Conservation (phyloP, 805 yeast species). For the Grigorovia humatica region DNA sequence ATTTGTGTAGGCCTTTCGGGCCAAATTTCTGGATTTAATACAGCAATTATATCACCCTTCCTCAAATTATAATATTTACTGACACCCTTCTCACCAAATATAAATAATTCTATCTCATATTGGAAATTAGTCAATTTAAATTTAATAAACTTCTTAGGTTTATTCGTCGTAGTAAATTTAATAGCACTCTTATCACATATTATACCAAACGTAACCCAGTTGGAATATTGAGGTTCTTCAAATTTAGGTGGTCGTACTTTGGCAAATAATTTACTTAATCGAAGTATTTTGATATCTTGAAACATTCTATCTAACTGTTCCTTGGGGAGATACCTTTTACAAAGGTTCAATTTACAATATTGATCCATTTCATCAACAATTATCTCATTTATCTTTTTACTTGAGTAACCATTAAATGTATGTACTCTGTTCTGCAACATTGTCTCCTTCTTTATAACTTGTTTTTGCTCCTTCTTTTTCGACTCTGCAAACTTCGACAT, state of each 20-base stretch:
- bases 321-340: constrained; percentile 37
- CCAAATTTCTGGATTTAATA: constrained; percentile 64
- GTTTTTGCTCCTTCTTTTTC: constrained; percentile 17
- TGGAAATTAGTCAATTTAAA: constrained; percentile 60
- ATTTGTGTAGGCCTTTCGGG: constrained; percentile 23
- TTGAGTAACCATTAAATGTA: constrained; percentile 22
- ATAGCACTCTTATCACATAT: constrained; percentile 48
- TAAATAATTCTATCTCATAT: constrained; percentile 45
- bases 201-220: constrained; percentile 75
- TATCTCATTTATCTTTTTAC: constrained; percentile 21
- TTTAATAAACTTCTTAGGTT: constrained; percentile 46
- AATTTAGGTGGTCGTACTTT: constrained; percentile 61
- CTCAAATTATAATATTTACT: constrained; percentile 62
- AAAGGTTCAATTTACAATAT: constrained; percentile 35
- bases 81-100: constrained; percentile 55
- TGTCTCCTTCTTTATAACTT: constrained; percentile 15
- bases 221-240: constrained; percentile 56
- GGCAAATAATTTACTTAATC: constrained; percentile 50
- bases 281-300: constrained; percentile 41
- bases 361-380: constrained; percentile 36
- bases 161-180: constrained; percentile 32
- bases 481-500: constrained; percentile 22
- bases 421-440: constrained; percentile 31
- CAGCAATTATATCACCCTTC: constrained; percentile 62
- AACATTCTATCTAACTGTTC: constrained; percentile 31